A percentile compares a stretch with the other conserved stretches of the same genome.
Conservation (phyloP, 192 early-diverging fungal genomes). For the Podila horticola region DNA sequence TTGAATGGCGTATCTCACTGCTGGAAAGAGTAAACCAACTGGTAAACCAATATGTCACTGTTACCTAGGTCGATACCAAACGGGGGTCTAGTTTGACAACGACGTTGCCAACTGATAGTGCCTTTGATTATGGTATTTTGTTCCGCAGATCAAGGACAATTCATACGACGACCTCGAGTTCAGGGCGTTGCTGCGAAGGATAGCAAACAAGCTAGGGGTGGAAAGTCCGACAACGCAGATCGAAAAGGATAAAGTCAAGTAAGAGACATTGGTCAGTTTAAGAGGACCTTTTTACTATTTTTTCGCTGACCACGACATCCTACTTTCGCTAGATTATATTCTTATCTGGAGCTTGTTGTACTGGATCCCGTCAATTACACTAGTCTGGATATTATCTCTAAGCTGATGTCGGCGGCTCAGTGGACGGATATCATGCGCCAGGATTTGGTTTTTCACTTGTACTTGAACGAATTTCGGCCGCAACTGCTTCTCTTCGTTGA, state of each 20-base stretch:
- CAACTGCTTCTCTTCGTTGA: constrained; percentile 21
- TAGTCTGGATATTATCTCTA: constrained; percentile 2
- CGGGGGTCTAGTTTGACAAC: not conserved
- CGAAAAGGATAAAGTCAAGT: constrained; percentile 26
- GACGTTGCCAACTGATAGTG: not conserved
- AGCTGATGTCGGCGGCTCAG: constrained; percentile 11
- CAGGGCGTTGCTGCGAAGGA: constrained; percentile 6
- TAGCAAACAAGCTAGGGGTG: constrained; percentile 17
- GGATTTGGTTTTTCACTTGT: constrained; percentile 21
- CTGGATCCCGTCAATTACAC: constrained; percentile 15
- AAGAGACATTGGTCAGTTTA: not conserved
- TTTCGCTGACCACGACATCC: not conserved
- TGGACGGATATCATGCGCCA: constrained; percentile 15
- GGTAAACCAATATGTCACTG: constrained; percentile 2
- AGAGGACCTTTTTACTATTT: not conserved
- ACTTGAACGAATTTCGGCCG: constrained; percentile 5
- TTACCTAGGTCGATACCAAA: not conserved
- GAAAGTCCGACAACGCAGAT: not conserved
- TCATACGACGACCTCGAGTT: constrained; percentile 35
- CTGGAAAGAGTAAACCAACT: constrained; percentile 4
- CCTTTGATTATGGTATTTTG: not conserved
- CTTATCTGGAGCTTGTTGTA: constrained; percentile 18
- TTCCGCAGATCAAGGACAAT: constrained; percentile 11
- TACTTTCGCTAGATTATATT: constrained; percentile 4
- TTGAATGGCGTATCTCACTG: constrained; percentile 17